Evolutionary conservation across 2,329 filamentous ascomycete species (phyloP), one percentile per base, ranked within the genome.

Genomic region (Fusarium aywerte): DNA sequence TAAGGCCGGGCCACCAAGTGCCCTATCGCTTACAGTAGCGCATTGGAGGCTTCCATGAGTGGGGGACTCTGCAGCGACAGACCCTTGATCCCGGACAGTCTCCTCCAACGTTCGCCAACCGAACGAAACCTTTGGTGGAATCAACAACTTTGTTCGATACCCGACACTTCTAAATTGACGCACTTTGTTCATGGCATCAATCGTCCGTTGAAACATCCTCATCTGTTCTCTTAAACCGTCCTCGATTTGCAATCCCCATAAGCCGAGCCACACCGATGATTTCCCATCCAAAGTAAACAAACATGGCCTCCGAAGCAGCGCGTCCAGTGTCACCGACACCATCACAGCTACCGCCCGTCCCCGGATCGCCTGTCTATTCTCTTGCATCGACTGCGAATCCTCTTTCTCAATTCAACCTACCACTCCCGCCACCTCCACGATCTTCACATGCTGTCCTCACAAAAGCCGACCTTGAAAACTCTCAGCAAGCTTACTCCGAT

Each of bases 341-440:
- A 11, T 86, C 84, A n/a, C 82, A 85, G 66, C 79, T 88, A 0
- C 87, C 87, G 18, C 84, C 85, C 2, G 80, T 89, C n/a, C 88
- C 88, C 7, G 78, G 78, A n/a, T 89, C 87, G 18, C 88, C 88
- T 36, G 84, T 87, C 23, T 89, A 86, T 75, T 89, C 88, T 15
- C 83, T 88, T 75, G 85, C 87, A 58, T 89, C 87, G 38, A 90
- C 87, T 18, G 81, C 87, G 32, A 87, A 87, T 71, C 86, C 84
- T 7, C 76, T 88, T 40, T 87, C 86, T 8, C 79, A 84, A 29
- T 88, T 85, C 77, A 85, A 82, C 74, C 81, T 90, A 8, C 87
- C 87, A 3, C 80, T 85, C 4, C 87, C 88, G n/a, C 87, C 87
- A 4, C 83, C 87, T 7, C 87, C 87, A 4, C 82, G 81, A 29